Conservation (phyloP, 805 yeast genomes). For the Ogataea saltuana region DNA sequence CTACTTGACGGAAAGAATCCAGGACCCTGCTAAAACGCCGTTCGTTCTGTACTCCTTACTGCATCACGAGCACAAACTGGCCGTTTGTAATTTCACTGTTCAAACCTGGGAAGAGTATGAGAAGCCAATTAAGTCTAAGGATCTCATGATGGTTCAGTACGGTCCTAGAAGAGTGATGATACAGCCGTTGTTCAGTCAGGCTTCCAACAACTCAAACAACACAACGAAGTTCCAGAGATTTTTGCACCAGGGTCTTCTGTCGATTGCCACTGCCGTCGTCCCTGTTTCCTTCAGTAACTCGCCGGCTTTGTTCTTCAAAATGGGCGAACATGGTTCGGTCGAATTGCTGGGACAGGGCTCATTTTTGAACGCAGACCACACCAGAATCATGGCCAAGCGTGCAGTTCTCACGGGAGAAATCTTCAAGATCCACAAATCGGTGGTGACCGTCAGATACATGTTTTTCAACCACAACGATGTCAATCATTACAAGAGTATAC, state of each 20-base stretch:
- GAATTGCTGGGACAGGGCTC: constrained; percentile 89
- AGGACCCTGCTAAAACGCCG: constrained; percentile 47
- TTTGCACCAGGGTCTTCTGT: constrained; percentile 71
- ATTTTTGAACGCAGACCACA: constrained; percentile 80
- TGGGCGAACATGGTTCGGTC: constrained; percentile 46
- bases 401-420: constrained; percentile 92
- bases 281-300: constrained; percentile 83
- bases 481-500: constrained; percentile 85
- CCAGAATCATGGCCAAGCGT: constrained; percentile 84
- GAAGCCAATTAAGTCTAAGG: constrained; percentile 82
- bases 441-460: constrained; percentile 95
- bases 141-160: constrained; percentile 79
- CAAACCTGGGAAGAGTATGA: constrained; percentile 90
- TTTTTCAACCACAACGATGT: constrained; percentile 91
- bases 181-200: constrained; percentile 80
- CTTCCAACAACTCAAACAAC: constrained; percentile 73
- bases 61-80: constrained; percentile 82
- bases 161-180: constrained; percentile 89
- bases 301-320: constrained; percentile 82
- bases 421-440: constrained; percentile 88
- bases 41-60: constrained; percentile 73
- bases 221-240: constrained; percentile 86
- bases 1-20: constrained; percentile 43
- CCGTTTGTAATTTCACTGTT: constrained; percentile 78
- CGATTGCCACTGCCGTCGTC: constrained; percentile 83